phyloP scores from a whole-genome alignment of 768 basidiomycete species.

The Cystofilobasidium macerans region DNA sequence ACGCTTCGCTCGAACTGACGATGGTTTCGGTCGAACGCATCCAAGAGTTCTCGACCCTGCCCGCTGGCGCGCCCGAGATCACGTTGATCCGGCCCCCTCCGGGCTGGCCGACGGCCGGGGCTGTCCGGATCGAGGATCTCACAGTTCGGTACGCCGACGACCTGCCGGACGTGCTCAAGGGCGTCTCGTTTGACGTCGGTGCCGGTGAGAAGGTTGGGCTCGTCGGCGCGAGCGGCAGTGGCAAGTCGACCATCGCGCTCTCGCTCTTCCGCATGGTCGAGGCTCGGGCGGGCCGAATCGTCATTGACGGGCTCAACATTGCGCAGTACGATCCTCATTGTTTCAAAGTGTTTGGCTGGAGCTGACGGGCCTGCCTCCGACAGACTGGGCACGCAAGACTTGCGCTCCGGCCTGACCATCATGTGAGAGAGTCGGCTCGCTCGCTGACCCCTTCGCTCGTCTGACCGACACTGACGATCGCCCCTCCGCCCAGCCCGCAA shows the following conservation, averaged over 20 bases:
- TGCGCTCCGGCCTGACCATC: slow-evolving; percentile 35
- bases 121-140: slow-evolving; percentile 57
- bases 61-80: slow-evolving; percentile 44
- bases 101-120: slow-evolving; percentile 61
- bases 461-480: not conserved
- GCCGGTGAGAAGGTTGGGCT: slow-evolving; percentile 35
- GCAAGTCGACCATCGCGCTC: slow-evolving; percentile 4
- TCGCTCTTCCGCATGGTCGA: slow-evolving; percentile 34
- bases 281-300: slow-evolving; percentile 30
- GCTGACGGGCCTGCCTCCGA: slow-evolving; percentile 7
- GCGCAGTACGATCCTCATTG: not conserved
- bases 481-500: slow-evolving; percentile 30
- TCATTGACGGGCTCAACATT: slow-evolving; percentile 34
- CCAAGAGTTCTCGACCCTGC: slow-evolving; percentile 77
- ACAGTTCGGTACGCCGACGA: slow-evolving; percentile 51
- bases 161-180: slow-evolving; percentile 45
- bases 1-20: slow-evolving; percentile 30
- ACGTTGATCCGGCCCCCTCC: slow-evolving; percentile 63
- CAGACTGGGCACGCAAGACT: slow-evolving; percentile 20
- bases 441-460: not conserved
- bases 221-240: slow-evolving; percentile 33
- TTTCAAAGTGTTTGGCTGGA: not conserved
- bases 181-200: slow-evolving; percentile 31
- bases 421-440: slow-evolving; percentile 24
- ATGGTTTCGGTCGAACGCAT: slow-evolving; percentile 58